Conservation (phyloP, 192 early-diverging fungal species). For the Backusella sp. region DNA sequence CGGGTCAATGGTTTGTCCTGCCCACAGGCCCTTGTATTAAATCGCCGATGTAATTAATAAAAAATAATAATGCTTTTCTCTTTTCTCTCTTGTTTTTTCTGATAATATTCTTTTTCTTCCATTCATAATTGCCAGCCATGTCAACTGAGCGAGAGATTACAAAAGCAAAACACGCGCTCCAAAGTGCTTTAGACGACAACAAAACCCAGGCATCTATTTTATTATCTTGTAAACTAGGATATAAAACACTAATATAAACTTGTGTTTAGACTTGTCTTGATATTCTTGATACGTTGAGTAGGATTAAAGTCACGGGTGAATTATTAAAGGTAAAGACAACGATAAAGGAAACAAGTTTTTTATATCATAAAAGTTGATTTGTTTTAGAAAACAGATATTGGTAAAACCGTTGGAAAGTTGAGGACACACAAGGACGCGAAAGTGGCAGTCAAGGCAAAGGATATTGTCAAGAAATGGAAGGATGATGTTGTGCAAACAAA, state of each 20-base stretch:
- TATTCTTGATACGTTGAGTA: conserved; percentile 32
- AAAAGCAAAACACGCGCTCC: conserved; percentile 22
- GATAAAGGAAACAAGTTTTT: neutral
- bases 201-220: conserved; percentile 15
- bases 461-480: conserved; percentile 84
- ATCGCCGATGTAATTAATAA: neutral
- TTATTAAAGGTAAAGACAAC: conserved; percentile 48
- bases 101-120: neutral
- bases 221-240: neutral
- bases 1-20: too few species aligned
- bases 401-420: conserved; percentile 71
- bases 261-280: conserved; percentile 37
- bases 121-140: neutral
- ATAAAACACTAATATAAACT: neutral
- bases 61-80: neutral
- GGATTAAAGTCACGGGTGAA: conserved; percentile 45
- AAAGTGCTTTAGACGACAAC: conserved; percentile 10
- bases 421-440: conserved; percentile 58
- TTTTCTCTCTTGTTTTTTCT: too few species aligned
- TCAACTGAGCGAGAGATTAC: conserved; percentile 17
- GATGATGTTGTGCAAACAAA: conserved; percentile 42
- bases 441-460: conserved; percentile 61
- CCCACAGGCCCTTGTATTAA: too few species aligned
- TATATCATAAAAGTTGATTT: neutral
- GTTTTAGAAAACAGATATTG: conserved; percentile 42